Evolutionary conservation across 2,329 filamentous ascomycete species (phyloP), one percentile per base, ranked within the genome.

Genomic region (Fusarium citri): DNA sequence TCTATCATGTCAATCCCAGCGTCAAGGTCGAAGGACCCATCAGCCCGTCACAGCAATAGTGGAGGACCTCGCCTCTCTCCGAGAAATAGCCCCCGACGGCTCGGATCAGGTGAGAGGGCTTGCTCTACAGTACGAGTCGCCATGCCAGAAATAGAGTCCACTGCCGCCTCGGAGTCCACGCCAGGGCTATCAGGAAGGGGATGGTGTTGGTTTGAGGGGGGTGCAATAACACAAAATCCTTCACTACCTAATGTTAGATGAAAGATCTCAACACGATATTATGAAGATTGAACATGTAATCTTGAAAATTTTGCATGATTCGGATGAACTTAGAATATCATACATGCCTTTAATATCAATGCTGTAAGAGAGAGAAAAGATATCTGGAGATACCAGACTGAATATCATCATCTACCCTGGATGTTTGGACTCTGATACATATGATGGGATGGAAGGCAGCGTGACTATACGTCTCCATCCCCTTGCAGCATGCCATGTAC

Each of bases 61-160:
- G 71, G 61, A 73, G 54, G 66, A 66, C 65, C 48, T 69, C 68
- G 66, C 72, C 66, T 61, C 59, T 62, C 57, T 62, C 59, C 64
- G 59, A 69, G 60, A 63, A 68, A 51, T 71, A 58, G 55, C 60
- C 68, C 69, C 64, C 58, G 55, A 68, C 54, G 54, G 64, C 60
- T 56, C 55, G 48, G 54, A 74, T 72, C 63, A 74, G 69, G 63
- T 71, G 61, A 69, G 61, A 68, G 67, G 47, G 54, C 43, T 63
- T 66, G 43, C 68, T 55, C 64, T 41, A 56, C 54, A 30, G 45
- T 48, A 58, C 67, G 73, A 73, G 50, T 56, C 62, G 55, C 66
- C 62, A 57, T 56, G 59, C 68, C 68, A 68, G 72, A 75, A 74
- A 75, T 74, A 74, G 72, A 59, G 67, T 64, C 68, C 69, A 76